Evolutionary conservation across 202 grass and related monocot genomes (phyloP).

Genomic region (Cymbopogon flexuosus): DNA sequence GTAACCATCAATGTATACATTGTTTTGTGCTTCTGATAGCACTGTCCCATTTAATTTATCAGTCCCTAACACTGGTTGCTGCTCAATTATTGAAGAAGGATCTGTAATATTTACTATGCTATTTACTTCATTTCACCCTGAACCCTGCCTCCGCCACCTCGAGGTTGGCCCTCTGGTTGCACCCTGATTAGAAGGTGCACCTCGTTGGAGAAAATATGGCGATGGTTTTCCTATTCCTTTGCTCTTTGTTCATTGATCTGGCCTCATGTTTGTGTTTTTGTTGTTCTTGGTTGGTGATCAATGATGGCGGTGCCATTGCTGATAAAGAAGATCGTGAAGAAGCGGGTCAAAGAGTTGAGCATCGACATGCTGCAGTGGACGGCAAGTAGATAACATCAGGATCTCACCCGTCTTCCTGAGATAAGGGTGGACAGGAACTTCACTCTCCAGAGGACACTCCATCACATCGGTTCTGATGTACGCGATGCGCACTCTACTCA

Average conservation of each 20-base stretch:
- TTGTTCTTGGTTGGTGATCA: neutral
- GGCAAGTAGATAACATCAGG: neutral
- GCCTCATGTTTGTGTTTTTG: neutral
- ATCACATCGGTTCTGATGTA: no score
- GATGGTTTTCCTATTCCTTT: neutral
- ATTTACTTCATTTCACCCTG: neutral
- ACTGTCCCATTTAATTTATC: neutral
- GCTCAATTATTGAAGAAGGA: neutral
- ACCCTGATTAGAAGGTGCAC: constrained; percentile 11
- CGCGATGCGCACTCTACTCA: no score
- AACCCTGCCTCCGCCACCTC: neutral
- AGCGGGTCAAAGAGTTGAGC: constrained; percentile 29
- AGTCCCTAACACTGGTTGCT: neutral
- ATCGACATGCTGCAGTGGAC: neutral
- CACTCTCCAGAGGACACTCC: no score
- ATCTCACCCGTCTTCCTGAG: no score
- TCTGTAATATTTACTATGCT: neutral
- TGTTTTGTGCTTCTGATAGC: neutral
- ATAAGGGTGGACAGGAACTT: no score
- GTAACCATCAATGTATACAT: neutral
- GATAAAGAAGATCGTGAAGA: constrained; percentile 56
- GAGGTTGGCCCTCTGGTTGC: neutral
- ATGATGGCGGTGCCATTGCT: constrained; percentile 71
- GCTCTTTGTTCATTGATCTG: neutral
- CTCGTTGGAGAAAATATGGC: neutral